Evolutionary conservation across 2,329 filamentous ascomycete genomes (phyloP).

Genomic region (Colletotrichum aenigma): DNA sequence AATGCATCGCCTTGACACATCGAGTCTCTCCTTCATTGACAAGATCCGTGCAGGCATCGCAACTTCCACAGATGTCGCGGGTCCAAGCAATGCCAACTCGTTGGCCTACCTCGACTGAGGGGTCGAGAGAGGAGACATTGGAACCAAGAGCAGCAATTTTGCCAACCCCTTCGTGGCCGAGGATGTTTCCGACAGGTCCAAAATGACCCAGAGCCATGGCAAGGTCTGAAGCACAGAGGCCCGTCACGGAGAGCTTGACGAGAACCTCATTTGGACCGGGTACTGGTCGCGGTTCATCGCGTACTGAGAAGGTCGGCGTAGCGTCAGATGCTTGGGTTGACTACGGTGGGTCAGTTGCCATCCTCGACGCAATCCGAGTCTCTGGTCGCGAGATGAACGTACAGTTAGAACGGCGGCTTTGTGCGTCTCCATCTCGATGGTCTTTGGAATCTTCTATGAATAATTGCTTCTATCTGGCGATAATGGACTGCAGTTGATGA

Average conservation of each 20-base stretch:
- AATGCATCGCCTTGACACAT: conserved; percentile 36
- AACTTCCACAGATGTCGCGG: conserved; percentile 38
- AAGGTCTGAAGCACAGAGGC: conserved; percentile 43
- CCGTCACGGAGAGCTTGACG: conserved; percentile 36
- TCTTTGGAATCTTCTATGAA: background rate
- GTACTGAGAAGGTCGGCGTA: background rate
- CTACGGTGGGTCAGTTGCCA: background rate
- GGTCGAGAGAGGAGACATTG: conserved; percentile 28
- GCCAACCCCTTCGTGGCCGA: conserved; percentile 51
- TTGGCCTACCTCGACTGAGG: conserved; percentile 31
- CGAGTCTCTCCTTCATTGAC: conserved; percentile 37
- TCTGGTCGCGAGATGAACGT: background rate
- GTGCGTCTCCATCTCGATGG: background rate
- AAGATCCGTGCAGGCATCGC: conserved; percentile 32
- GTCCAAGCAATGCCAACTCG: conserved; percentile 44
- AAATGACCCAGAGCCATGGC: conserved; percentile 40
- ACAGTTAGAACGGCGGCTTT: background rate
- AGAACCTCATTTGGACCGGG: conserved; percentile 31
- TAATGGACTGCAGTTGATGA: background rate
- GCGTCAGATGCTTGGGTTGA: background rate
- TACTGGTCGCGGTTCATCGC: background rate
- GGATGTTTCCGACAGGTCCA: conserved; percentile 35
- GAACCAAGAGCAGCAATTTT: conserved; percentile 39
- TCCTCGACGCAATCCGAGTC: background rate
- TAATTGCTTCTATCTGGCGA: background rate